Percentiles rank a stretch among this genome's conserved stretches.
These are phyloP conservation scores for Combretum micranthum DNA, from an alignment of 345 rosid species.

Conservation along the genomic window DNA sequence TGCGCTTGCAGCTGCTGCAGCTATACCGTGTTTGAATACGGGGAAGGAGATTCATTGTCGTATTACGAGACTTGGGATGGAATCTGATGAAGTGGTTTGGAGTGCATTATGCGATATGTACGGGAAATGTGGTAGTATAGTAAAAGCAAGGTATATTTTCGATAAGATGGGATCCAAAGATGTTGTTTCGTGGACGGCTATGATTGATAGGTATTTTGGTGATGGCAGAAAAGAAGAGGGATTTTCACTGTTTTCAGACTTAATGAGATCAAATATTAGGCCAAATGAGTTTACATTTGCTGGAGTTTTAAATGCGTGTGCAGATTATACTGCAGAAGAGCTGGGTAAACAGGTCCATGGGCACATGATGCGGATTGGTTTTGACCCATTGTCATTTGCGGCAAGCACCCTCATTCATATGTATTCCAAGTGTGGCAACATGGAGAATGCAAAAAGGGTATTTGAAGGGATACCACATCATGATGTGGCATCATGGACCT, in stretches of 20 bases:
- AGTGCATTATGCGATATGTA: slow-evolving; percentile 81
- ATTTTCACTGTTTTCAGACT: slow-evolving; percentile 45
- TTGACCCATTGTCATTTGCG: slow-evolving; percentile 61
- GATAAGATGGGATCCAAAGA: slow-evolving; percentile 60
- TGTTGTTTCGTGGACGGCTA: slow-evolving; percentile 78
- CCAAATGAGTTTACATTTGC: slow-evolving; percentile 82
- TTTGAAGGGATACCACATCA: slow-evolving; percentile 43
- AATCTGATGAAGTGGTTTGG: slow-evolving; percentile 86
- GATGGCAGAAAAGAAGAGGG: slow-evolving; percentile 60
- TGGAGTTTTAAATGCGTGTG: slow-evolving; percentile 70
- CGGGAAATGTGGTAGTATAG: slow-evolving; percentile 78
- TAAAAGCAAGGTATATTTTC: slow-evolving; percentile 65
- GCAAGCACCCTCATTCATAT: slow-evolving; percentile 74
- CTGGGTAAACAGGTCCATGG: slow-evolving; percentile 82
- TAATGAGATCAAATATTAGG: slow-evolving; percentile 43
- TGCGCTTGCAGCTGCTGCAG: slow-evolving; percentile 69
- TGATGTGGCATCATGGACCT: slow-evolving; percentile 78
- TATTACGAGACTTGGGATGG: slow-evolving; percentile 53
- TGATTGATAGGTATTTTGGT: slow-evolving; percentile 72
- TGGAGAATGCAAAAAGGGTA: slow-evolving; percentile 53
- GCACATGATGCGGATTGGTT: slow-evolving; percentile 57
- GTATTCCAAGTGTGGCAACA: slow-evolving; percentile 83
- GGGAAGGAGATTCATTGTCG: slow-evolving; percentile 87
- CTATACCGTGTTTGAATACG: slow-evolving; percentile 33
- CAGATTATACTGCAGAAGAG: slow-evolving; percentile 54